Evolutionary conservation across 2,329 filamentous ascomycete species (phyloP).

Genomic region (Verticillium longisporum): DNA sequence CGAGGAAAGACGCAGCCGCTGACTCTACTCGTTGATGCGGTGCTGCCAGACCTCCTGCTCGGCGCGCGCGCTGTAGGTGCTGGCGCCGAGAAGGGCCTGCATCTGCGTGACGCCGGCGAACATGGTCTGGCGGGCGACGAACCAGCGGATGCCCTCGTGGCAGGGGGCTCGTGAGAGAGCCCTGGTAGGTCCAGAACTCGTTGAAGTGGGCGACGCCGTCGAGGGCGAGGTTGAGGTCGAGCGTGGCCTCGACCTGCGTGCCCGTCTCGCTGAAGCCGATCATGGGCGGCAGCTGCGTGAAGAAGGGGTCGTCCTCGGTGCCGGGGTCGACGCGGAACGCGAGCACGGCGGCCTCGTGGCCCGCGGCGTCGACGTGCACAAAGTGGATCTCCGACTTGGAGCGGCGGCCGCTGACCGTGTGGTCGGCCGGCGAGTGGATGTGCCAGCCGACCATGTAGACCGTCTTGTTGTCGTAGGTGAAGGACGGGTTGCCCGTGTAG

Average conservation of each 20-base stretch:
- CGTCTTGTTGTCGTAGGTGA: constrained; percentile 37
- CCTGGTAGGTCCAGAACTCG: constrained; percentile 41
- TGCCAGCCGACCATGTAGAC: constrained; percentile 43
- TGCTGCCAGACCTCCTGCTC: constrained; percentile 41
- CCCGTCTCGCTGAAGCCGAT: constrained; percentile 28
- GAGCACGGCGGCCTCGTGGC: constrained; percentile 35
- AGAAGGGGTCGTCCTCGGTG: constrained; percentile 27
- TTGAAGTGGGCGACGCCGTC: constrained; percentile 28
- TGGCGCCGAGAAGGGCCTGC: constrained; percentile 34
- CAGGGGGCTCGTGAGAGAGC: constrained; percentile 39
- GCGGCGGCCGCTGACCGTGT: constrained; percentile 33
- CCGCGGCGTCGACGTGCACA: constrained; percentile 34
- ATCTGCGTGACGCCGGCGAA: constrained; percentile 38
- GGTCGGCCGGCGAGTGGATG: constrained; percentile 43
- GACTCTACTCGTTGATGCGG: constrained; percentile 29
- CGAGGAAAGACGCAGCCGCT: neutral
- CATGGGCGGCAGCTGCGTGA: constrained; percentile 31
- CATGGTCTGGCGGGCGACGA: constrained; percentile 17
- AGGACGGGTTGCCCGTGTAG: constrained; percentile 28
- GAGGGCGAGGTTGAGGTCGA: constrained; percentile 26
- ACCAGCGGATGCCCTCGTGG: constrained; percentile 38
- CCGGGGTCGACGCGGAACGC: constrained; percentile 38
- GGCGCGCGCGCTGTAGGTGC: constrained; percentile 34
- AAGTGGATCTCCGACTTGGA: constrained; percentile 40
- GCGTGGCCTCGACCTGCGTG: constrained; percentile 3